Conservation (phyloP, 2,329 filamentous ascomycete species). For the Fusarium irregulare region DNA sequence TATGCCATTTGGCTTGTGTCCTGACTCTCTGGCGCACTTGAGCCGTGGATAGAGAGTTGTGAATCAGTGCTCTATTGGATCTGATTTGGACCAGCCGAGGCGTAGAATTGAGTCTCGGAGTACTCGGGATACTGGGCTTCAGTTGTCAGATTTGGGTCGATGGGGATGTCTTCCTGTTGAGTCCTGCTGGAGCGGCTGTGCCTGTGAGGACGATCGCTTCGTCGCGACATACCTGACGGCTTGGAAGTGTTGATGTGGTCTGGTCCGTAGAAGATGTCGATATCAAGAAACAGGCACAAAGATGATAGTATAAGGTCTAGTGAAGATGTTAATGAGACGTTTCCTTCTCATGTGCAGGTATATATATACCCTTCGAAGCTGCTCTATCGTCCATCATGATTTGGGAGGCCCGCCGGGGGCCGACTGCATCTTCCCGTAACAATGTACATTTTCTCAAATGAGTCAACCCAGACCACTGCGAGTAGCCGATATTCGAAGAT, state of each 20-base stretch:
- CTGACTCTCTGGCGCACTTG: slow-evolving; percentile 25
- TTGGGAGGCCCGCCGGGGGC: slow-evolving; percentile 21
- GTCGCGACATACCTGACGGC: slow-evolving; percentile 30
- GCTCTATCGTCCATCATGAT: not conserved
- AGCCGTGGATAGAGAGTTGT: slow-evolving; percentile 18
- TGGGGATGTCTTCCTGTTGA: slow-evolving; percentile 24
- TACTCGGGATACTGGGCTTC: not conserved
- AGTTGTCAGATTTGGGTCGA: slow-evolving; percentile 14
- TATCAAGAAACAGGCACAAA: not conserved
- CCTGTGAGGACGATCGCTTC: slow-evolving; percentile 24
- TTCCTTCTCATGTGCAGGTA: not conserved
- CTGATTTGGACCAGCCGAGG: slow-evolving; percentile 33
- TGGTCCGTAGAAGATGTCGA: not conserved
- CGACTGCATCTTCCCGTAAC: not conserved
- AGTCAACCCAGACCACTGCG: not conserved
- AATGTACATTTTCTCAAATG: not conserved
- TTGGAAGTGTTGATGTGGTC: not conserved
- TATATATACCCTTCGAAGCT: slow-evolving; percentile 2
- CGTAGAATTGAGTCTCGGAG: not conserved
- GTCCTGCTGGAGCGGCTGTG: slow-evolving; percentile 20
- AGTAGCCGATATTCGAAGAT: not conserved
- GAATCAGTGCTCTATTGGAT: slow-evolving; percentile 35
- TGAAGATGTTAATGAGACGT: not conserved
- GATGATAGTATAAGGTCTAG: not conserved
- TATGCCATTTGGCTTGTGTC: slow-evolving; percentile 18